phyloP scores from a whole-genome alignment of 2,329 filamentous ascomycete genomes.

The Seiridium unicorne region DNA sequence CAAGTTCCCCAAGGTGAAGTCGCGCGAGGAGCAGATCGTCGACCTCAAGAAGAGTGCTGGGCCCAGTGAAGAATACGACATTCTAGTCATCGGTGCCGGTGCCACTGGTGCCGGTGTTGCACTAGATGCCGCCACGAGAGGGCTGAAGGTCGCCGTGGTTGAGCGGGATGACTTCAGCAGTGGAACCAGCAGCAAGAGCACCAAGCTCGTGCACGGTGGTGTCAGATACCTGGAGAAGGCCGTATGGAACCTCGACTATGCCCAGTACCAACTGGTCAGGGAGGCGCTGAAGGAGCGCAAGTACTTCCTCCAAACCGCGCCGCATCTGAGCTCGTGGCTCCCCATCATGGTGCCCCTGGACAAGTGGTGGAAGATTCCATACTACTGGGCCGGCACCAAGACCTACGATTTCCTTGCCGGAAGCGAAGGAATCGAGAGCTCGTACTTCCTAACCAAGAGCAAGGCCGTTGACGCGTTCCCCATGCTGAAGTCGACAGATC shows the following conservation, averaged over 20 bases:
- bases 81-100: slow-evolving; percentile 69
- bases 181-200: slow-evolving; percentile 73
- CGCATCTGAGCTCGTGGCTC: slow-evolving; percentile 71
- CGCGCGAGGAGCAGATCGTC: slow-evolving; percentile 62
- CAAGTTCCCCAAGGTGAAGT: slow-evolving; percentile 62
- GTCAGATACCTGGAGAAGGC: slow-evolving; percentile 75
- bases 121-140: slow-evolving; percentile 69
- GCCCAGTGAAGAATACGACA: slow-evolving; percentile 58
- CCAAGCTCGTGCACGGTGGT: slow-evolving; percentile 75
- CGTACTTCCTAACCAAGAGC: slow-evolving; percentile 83
- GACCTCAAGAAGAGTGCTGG: slow-evolving; percentile 50
- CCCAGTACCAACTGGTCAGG: slow-evolving; percentile 68
- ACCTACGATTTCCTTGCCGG: slow-evolving; percentile 83
- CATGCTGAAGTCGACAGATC: slow-evolving; percentile 77
- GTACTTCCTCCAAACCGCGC: slow-evolving; percentile 73
- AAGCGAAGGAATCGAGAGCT: slow-evolving; percentile 83
- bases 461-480: slow-evolving; percentile 86
- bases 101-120: slow-evolving; percentile 71
- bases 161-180: slow-evolving; percentile 73
- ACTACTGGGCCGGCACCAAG: slow-evolving; percentile 77
- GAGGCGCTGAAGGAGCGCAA: slow-evolving; percentile 73
- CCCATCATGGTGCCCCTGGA: slow-evolving; percentile 75
- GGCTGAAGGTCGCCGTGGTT: slow-evolving; percentile 68
- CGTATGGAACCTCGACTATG: slow-evolving; percentile 73
- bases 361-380: slow-evolving; percentile 75